Percentiles rank a stretch among this genome's conserved stretches.
These are phyloP conservation scores for Phyllachora maydis DNA, from an alignment of 2,329 filamentous ascomycete species.

Conservation along the genomic window DNA sequence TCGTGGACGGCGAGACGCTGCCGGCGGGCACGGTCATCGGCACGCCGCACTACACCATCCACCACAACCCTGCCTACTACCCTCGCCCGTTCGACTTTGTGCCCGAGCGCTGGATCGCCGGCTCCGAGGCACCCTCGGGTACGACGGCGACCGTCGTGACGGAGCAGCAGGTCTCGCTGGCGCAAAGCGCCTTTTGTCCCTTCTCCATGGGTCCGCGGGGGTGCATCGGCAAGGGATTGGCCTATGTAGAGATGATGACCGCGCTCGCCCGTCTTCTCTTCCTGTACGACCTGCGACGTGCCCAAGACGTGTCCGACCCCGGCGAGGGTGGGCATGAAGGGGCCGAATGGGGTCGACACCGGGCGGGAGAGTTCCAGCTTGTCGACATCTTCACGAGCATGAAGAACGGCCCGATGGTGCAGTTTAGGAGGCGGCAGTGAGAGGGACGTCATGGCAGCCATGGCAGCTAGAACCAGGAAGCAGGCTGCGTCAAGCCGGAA, in stretches of 20 bases:
- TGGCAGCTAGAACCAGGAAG: no score
- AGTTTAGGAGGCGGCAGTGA: constrained; percentile 24
- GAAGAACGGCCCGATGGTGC: constrained; percentile 50
- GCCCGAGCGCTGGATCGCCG: constrained; percentile 45
- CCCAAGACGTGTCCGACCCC: constrained; percentile 26
- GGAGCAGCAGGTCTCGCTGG: constrained; percentile 28
- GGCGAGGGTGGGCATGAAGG: constrained; percentile 28
- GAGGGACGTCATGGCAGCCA: no score
- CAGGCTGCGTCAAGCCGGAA: no score
- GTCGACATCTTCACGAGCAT: constrained; percentile 52
- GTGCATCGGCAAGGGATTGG: constrained; percentile 52
- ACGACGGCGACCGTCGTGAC: constrained; percentile 14
- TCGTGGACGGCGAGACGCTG: constrained; percentile 29
- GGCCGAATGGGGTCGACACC: constrained; percentile 31
- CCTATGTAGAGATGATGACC: constrained; percentile 45
- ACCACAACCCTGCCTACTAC: constrained; percentile 44
- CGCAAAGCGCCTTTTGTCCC: constrained; percentile 52
- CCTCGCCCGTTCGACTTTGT: constrained; percentile 33
- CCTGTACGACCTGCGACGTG: constrained; percentile 35
- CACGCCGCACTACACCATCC: constrained; percentile 45
- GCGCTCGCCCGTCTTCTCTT: constrained; percentile 40
- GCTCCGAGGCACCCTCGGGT: no score
- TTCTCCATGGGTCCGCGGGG: constrained; percentile 50
- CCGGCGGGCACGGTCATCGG: constrained; percentile 41
- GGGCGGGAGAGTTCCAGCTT: constrained; percentile 43